Conservation (phyloP, 306 rosid genomes). For the Lotus japonicus region DNA sequence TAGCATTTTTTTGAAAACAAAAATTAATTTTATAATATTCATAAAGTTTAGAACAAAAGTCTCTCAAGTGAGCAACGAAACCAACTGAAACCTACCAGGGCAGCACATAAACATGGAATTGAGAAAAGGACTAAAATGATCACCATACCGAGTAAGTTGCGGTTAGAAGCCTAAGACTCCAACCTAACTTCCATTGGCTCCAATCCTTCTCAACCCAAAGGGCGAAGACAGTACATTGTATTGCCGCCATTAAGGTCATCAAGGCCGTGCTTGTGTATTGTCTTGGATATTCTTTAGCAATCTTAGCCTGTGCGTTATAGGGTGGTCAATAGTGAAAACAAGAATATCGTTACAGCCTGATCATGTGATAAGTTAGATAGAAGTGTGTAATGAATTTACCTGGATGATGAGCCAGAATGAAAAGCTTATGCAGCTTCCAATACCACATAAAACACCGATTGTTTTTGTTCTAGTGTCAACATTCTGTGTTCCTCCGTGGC, state of each 20-base stretch:
- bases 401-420: slow-evolving; percentile 33
- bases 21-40: no score
- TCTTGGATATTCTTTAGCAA: background rate
- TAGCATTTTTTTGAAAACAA: no score
- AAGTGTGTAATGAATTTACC: background rate
- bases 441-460: background rate
- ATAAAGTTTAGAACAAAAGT: no score
- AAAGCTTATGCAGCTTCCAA: slow-evolving; percentile 1
- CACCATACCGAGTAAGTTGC: background rate
- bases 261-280: background rate
- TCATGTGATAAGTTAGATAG: no score
- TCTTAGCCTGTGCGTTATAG: background rate
- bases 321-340: no score
- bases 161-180: background rate
- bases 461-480: background rate
- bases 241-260: background rate
- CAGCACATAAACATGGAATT: no score
- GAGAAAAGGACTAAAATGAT: no score
- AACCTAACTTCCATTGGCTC: background rate
- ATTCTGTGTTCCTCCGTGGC: background rate
- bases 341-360: no score
- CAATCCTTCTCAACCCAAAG: background rate
- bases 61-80: no score
- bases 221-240: background rate
- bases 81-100: no score